phyloP scores from a whole-genome alignment of 768 basidiomycete genomes.

The Boletus edulis region DNA sequence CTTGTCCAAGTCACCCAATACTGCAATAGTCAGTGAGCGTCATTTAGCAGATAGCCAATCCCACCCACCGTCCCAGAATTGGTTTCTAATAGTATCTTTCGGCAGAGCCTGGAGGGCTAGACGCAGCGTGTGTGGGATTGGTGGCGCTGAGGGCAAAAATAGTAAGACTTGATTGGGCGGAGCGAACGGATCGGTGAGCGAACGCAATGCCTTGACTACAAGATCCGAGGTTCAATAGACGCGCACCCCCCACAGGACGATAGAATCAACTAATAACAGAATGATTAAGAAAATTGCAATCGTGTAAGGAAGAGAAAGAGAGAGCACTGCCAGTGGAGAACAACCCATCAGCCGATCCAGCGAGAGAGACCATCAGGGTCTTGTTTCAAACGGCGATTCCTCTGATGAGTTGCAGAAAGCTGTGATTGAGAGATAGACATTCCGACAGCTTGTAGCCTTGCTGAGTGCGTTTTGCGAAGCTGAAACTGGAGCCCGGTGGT shows the following conservation, averaged over 20 bases:
- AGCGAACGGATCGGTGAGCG: not conserved
- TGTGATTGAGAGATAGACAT: not conserved
- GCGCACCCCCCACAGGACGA: not conserved
- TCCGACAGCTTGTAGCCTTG: not conserved
- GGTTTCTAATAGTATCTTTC: not conserved
- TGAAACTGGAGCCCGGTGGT: not conserved
- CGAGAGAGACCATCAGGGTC: not conserved
- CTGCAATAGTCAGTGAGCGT: not conserved
- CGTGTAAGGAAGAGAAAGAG: not conserved
- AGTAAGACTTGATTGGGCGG: slow-evolving; percentile 1
- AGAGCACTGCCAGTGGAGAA: not conserved
- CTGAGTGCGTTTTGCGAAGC: not conserved
- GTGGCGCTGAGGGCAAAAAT: slow-evolving; percentile 11
- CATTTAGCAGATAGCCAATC: not conserved
- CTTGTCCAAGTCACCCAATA: not conserved
- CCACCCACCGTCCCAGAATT: not conserved
- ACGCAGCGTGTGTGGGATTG: slow-evolving; percentile 1
- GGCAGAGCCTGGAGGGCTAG: slow-evolving; percentile 3
- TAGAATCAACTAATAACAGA: not conserved
- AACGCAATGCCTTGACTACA: slow-evolving; percentile 19
- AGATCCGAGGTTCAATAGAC: slow-evolving; percentile 1
- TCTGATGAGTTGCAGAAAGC: not conserved
- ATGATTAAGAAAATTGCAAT: not conserved
- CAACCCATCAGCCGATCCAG: not conserved
- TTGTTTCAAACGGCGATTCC: not conserved